Base-by-base conservation (phyloP, 768 basidiomycete genomes). In the Xerocomellus dryophilus region DNA sequence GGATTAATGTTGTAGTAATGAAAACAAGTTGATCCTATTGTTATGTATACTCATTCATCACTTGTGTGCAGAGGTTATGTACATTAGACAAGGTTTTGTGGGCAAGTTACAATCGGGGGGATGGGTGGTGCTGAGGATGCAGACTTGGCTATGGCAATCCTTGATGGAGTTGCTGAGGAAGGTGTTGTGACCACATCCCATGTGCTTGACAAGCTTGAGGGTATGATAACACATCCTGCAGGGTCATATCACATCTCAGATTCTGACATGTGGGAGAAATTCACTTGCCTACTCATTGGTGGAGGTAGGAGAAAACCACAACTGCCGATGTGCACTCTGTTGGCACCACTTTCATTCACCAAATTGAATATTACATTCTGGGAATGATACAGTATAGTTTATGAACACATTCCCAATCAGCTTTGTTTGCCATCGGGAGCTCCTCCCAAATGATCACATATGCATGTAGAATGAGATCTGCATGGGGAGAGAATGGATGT, bases 191-290 rank as follows among this genome's bases (percentile, higher is more conserved):
- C 74, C 74, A 71, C 87, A 88, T n/a, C 38, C 67, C 31, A 62
- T 66, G 59, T 75, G 78, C 62, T 73, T 77, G 52, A 66, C 70
- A 68, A 86, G 80, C 59, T 70, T 74, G 62, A 88, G 78, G 47
- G 72, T 74, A 58, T 83, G 79, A 68, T 82, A 80, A 74, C 86
- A 89, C 86, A 89, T 88, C 61, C 65, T 58, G 27, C 43, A 11
- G 23, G 36, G 36, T 38, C 36, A 34, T n/a, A n/a, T n/a, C n/a
- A n/a, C n/a, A n/a, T 15, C 17, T 38, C 7, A 34, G 43, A 51
- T 43, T 38, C 38, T 15, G 36, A 49, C 36, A 36, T 43, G 51
- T 31, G 46, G 41, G 32, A 51, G 45, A 49, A 50, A 52, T 46
- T 25, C 40, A 59, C 68, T 53, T 58, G 60, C 59, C 53, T 60